Base-by-base conservation (phyloP, 208 protist genomes). In the Strigomonas galati region DNA sequence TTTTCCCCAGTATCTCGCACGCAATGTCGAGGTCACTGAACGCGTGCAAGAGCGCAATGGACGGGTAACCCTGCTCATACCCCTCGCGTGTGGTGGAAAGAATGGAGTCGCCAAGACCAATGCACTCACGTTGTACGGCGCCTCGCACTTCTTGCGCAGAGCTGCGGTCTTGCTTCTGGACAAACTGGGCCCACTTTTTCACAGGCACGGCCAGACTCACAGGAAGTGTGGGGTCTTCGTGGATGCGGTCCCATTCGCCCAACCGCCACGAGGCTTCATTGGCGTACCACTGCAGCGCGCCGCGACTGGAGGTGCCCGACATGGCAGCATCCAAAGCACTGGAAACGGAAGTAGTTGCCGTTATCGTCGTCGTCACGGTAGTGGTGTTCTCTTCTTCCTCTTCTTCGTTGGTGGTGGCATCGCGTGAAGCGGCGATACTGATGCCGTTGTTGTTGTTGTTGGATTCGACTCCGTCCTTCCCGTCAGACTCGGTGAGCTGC, bases 211-310 rank as follows among this genome's bases (percentile, higher is more conserved):
- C 84, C 2, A 84, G 63, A 54, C 77, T 83, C 5, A 79, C 75
- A 10, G 76, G 75, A 15, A 81, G 59, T 2, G 44, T 53, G 9
- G 24, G 46, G 14, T 74, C 48, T 2, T 71, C n/a, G 21, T 83
- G 21, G 0, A 96, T 67, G 37, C 24, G 71, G 21, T 91, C 77
- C 87, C 90, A 96, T 68, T 96, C 84, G 9, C 85, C 79, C 4
- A 96, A 71, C 4, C 87, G 81, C 87, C 90, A 96, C 15, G 90
- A 83, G 0, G 90, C 90, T 46, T 96, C 90, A 62, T 92, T 92
- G 17, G 90, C 87, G 71, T 92, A 93, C 35, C 80, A 78, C 52
- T 81, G 85, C 40, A 95, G 52, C 61, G 67, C 74, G 31, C 65
- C 74, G 40, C 40, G 40, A 46, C 15, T 46, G 12, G 40, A 46